Evolutionary conservation across 495 filamentous ascomycete genomes (phyloP).

Genomic region (Penicillium subrubescens): DNA sequence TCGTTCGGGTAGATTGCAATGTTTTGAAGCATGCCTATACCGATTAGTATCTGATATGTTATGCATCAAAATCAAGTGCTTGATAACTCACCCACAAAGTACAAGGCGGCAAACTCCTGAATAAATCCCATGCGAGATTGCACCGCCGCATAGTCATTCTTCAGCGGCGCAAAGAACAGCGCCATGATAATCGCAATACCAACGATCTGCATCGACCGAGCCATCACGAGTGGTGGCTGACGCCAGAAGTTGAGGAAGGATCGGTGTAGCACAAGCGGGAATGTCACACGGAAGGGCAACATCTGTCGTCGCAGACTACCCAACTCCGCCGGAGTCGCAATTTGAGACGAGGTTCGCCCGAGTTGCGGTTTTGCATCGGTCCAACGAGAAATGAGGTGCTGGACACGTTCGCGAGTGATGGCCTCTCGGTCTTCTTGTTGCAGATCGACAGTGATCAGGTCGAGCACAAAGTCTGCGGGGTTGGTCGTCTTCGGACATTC

Average conservation of each 20-base stretch:
- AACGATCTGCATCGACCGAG: constrained; percentile 67
- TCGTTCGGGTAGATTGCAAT: constrained; percentile 71
- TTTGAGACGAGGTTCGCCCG: constrained; percentile 31
- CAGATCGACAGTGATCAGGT: constrained; percentile 73
- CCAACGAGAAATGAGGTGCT: constrained; percentile 52
- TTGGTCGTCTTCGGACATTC: constrained; percentile 67
- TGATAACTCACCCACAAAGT: constrained; percentile 64
- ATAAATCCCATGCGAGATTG: constrained; percentile 73
- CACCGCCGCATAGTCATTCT: constrained; percentile 64
- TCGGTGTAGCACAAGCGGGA: constrained; percentile 64
- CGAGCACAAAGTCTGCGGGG: constrained; percentile 74
- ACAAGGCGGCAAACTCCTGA: constrained; percentile 68
- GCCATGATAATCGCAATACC: constrained; percentile 66
- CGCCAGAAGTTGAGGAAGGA: constrained; percentile 67
- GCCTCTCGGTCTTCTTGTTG: constrained; percentile 61
- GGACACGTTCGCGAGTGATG: constrained; percentile 59
- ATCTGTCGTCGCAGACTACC: constrained; percentile 63
- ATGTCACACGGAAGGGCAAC: constrained; percentile 61
- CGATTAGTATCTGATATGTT: constrained; percentile 7
- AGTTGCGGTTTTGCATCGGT: constrained; percentile 30
- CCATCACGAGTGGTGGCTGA: constrained; percentile 63
- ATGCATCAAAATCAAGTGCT: background rate
- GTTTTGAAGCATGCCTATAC: constrained; percentile 73
- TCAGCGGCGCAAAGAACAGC: constrained; percentile 71
- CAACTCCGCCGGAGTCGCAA: constrained; percentile 70